These are phyloP conservation scores for Diaporthe citriasiana DNA, from an alignment of 2,329 filamentous ascomycete species.

Conservation along the genomic window DNA sequence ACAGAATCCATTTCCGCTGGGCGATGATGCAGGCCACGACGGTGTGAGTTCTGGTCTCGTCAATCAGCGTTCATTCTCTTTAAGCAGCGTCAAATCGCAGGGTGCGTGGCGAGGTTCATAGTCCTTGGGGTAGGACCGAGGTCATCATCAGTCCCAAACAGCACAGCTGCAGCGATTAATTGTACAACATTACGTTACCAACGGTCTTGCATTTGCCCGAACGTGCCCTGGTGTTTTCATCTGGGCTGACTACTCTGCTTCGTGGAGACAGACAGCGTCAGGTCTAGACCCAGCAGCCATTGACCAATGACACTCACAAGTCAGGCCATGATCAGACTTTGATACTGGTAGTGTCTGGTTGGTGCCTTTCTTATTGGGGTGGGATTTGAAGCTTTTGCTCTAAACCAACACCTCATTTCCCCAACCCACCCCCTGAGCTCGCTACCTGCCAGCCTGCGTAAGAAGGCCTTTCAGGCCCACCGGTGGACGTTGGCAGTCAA, in stretches of 20 bases:
- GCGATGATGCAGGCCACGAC: neutral
- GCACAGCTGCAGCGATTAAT: conserved; percentile 11
- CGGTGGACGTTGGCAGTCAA: conserved; percentile 1
- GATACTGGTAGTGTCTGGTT: neutral
- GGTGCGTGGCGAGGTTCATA: neutral
- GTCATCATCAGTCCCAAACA: neutral
- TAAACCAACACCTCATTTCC: conserved; percentile 11
- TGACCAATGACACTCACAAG: conserved; percentile 2
- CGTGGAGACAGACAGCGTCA: neutral
- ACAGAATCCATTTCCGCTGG: neutral
- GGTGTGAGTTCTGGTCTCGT: neutral
- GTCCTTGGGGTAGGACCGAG: neutral
- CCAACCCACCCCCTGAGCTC: conserved; percentile 21
- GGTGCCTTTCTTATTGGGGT: neutral
- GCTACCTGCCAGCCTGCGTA: neutral
- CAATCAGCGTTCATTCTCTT: conserved; percentile 20
- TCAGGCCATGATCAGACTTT: conserved; percentile 3
- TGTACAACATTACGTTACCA: neutral
- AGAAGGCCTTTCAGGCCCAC: neutral
- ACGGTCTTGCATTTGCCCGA: no score
- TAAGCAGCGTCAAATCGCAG: conserved; percentile 3
- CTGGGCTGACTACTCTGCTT: neutral
- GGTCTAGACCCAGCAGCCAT: neutral
- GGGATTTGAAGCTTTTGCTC: neutral
- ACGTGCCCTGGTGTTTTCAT: neutral